Evolutionary conservation across 306 rosid species (phyloP).

Genomic region (Mimosa bimucronata): DNA sequence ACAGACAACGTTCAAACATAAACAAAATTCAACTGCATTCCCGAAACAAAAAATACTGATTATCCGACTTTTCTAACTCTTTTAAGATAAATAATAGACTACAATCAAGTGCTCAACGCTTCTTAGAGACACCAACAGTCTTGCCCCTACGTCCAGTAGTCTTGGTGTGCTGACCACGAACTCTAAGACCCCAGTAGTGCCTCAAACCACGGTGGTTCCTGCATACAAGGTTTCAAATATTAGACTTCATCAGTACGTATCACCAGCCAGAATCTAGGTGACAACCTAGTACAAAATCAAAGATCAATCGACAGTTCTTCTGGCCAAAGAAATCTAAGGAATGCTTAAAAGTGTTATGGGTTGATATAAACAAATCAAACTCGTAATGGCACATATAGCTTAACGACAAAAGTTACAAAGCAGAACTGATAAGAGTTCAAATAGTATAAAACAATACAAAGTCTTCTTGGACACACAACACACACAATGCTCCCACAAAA

Average conservation of each 20-base stretch:
- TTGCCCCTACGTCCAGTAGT: constrained; percentile 81
- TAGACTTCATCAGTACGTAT: not conserved
- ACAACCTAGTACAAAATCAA: not conserved
- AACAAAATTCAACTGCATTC: constrained; percentile 22
- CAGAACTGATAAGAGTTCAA: not conserved
- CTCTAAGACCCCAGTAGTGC: constrained; percentile 71
- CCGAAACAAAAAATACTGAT: constrained; percentile 10
- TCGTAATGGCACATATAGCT: not conserved
- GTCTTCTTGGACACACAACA: not conserved
- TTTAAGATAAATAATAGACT: constrained; percentile 24
- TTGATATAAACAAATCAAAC: not conserved
- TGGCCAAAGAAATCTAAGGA: not conserved
- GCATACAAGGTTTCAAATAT: constrained; percentile 18
- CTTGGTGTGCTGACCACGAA: constrained; percentile 84
- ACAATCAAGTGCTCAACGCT: constrained; percentile 39
- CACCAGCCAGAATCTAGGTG: not conserved
- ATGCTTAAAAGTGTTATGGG: too few species aligned
- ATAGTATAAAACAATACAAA: not conserved
- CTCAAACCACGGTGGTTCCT: constrained; percentile 31
- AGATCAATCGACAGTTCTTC: not conserved
- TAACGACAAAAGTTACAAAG: not conserved
- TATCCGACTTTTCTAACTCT: constrained; percentile 27
- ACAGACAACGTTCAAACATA: constrained; percentile 7
- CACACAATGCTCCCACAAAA: not conserved
- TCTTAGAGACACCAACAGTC: constrained; percentile 83